A percentile compares a stretch with the other conserved stretches of the same genome.
These are phyloP conservation scores for Bothriochloa decipiens DNA, from an alignment of 176 grass and related monocot species.

Conservation along the genomic window DNA sequence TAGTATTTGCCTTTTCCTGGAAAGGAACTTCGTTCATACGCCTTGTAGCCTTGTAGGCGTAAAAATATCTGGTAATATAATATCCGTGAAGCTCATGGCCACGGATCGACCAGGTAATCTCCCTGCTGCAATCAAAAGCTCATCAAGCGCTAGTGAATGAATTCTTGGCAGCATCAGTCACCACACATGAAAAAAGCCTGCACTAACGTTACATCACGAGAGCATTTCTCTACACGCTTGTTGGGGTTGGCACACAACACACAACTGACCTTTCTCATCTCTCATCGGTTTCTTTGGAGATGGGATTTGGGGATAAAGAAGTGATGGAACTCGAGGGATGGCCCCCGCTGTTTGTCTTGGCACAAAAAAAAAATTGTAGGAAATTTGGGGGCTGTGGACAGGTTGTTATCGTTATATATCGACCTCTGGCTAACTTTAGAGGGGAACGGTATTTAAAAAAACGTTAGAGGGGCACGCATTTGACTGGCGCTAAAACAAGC, in stretches of 20 bases:
- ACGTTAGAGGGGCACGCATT: not conserved
- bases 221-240: conserved; percentile 23
- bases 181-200: conserved; percentile 21
- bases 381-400: not conserved
- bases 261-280: not conserved
- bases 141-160: conserved; percentile 23
- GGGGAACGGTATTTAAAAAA: too few species aligned
- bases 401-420: not conserved
- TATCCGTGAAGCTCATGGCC: conserved; percentile 30
- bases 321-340: not conserved
- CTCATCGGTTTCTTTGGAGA: not conserved
- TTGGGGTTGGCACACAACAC: not conserved
- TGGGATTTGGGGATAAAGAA: conserved; percentile 24
- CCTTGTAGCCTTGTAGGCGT: not conserved
- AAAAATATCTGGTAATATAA: not conserved
- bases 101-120: conserved; percentile 41
- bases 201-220: conserved; percentile 42
- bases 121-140: not conserved
- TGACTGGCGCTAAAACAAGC: conserved; percentile 18
- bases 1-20: not conserved
- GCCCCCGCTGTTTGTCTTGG: not conserved
- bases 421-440: conserved; percentile 4
- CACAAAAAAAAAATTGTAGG: not conserved
- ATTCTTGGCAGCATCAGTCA: conserved; percentile 34
- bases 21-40: conserved; percentile 12